phyloP scores from a whole-genome alignment of 2,329 filamentous ascomycete genomes.

The Monilinia vaccinii-corymbosi region DNA sequence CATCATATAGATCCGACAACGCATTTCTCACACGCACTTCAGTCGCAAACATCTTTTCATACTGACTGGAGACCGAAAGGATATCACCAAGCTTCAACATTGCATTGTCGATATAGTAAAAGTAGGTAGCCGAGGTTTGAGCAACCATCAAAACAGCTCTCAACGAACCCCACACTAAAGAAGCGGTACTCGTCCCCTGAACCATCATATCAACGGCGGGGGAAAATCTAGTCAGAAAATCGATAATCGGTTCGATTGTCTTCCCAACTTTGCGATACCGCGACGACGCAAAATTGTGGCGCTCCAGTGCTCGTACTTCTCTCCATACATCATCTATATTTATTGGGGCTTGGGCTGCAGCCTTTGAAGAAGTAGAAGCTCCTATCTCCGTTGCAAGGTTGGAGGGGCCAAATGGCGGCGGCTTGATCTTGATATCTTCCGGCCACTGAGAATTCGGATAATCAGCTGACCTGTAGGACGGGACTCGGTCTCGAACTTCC shows the following conservation, averaged over 20 bases:
- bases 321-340: constrained; percentile 7
- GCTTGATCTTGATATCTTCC: not conserved
- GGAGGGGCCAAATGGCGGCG: not conserved
- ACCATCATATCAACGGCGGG: constrained; percentile 9
- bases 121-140: constrained; percentile 7
- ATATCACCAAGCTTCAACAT: constrained; percentile 7
- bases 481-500: not conserved
- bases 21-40: not conserved
- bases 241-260: constrained; percentile 6
- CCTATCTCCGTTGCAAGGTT: not conserved
- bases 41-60: constrained; percentile 6
- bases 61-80: constrained; percentile 1
- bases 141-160: constrained; percentile 7
- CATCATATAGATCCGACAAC: constrained; percentile 3
- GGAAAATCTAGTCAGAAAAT: constrained; percentile 4
- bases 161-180: constrained; percentile 6
- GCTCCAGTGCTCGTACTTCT: constrained; percentile 8
- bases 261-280: constrained; percentile 5
- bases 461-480: constrained; percentile 5
- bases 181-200: constrained; percentile 1
- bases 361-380: not conserved
- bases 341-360: not conserved
- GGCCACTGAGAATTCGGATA: not conserved
- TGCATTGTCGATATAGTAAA: constrained; percentile 2
- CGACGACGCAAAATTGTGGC: constrained; percentile 3